Conservation (phyloP, 768 basidiomycete species). For the Termitomyces sp. region DNA sequence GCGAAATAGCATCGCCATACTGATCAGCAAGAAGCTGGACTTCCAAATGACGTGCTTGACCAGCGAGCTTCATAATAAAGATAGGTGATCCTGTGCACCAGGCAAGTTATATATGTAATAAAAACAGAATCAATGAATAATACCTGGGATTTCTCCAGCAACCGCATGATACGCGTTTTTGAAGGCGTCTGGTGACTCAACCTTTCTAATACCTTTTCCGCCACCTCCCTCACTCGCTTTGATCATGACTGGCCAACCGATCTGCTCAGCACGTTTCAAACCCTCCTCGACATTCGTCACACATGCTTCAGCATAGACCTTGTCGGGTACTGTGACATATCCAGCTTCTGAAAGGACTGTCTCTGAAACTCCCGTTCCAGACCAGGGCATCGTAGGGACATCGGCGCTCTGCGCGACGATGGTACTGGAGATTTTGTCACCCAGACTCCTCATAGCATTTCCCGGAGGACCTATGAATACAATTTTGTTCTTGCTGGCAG, state of each 20-base stretch:
- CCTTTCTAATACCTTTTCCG: conserved; percentile 97
- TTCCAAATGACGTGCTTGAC: conserved; percentile 94
- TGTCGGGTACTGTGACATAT: conserved; percentile 91
- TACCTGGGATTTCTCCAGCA: conserved; percentile 93
- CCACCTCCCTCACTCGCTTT: conserved; percentile 99
- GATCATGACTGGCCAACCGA: conserved; percentile 99
- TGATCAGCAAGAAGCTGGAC: conserved; percentile 98
- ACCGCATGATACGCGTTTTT: conserved; percentile 94
- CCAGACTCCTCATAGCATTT: conserved; percentile 96
- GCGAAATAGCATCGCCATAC: conserved; percentile 97
- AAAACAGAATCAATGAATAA: conserved; percentile 8
- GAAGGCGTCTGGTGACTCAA: conserved; percentile 81
- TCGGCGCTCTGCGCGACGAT: conserved; percentile 96
- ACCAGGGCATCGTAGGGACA: conserved; percentile 99
- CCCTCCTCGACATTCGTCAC: conserved; percentile 87
- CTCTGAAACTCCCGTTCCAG: conserved; percentile 88
- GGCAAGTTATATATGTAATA: conserved; percentile 7
- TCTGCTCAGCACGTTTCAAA: conserved; percentile 71
- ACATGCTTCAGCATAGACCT: conserved; percentile 84
- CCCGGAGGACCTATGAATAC: conserved; percentile 99
- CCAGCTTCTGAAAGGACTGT: conserved; percentile 81
- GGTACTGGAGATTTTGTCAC: conserved; percentile 99
- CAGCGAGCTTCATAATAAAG: conserved; percentile 99
- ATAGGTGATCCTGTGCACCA: conserved; percentile 78
- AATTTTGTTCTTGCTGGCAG: conserved; percentile 90